These are phyloP conservation scores for Kuraishia cidri DNA, from an alignment of 805 yeast species.

Conservation along the genomic window DNA sequence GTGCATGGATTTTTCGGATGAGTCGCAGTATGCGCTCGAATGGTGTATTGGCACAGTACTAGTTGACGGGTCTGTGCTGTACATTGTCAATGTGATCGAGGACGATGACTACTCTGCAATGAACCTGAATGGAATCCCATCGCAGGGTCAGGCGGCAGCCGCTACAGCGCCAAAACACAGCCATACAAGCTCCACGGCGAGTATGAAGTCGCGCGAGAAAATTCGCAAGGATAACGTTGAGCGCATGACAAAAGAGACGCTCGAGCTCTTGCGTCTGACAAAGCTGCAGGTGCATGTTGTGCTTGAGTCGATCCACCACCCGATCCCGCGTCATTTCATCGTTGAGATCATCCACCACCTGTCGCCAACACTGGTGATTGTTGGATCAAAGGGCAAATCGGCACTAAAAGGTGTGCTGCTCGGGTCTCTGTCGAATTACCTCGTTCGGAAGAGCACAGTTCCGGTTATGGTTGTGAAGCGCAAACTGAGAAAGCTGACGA, in stretches of 20 bases:
- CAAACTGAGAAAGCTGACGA: conserved; percentile 59
- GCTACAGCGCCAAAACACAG: conserved; percentile 6
- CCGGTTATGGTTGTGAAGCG: conserved; percentile 79
- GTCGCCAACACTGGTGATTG: conserved; percentile 65
- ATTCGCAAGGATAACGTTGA: conserved; percentile 33
- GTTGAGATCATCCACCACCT: conserved; percentile 63
- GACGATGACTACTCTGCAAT: conserved; percentile 25
- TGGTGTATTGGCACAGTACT: conserved; percentile 84
- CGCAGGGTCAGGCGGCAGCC: conserved; percentile 4
- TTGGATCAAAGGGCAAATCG: conserved; percentile 67
- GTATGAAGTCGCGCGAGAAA: conserved; percentile 19
- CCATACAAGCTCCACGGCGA: conserved; percentile 7
- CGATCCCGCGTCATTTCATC: conserved; percentile 63
- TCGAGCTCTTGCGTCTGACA: conserved; percentile 47
- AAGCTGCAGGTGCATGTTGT: conserved; percentile 68
- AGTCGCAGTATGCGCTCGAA: conserved; percentile 74
- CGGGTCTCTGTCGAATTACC: conserved; percentile 65
- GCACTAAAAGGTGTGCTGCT: conserved; percentile 67
- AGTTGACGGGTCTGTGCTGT: conserved; percentile 74
- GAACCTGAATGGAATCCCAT: conserved; percentile 24
- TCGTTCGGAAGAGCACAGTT: conserved; percentile 61
- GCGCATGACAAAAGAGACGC: conserved; percentile 26
- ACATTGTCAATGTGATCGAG: conserved; percentile 56
- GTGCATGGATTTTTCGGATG: conserved; percentile 78
- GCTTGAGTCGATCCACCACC: conserved; percentile 67